Evolutionary conservation across 768 basidiomycete genomes (phyloP).

Genomic region (Pisolithus albus): DNA sequence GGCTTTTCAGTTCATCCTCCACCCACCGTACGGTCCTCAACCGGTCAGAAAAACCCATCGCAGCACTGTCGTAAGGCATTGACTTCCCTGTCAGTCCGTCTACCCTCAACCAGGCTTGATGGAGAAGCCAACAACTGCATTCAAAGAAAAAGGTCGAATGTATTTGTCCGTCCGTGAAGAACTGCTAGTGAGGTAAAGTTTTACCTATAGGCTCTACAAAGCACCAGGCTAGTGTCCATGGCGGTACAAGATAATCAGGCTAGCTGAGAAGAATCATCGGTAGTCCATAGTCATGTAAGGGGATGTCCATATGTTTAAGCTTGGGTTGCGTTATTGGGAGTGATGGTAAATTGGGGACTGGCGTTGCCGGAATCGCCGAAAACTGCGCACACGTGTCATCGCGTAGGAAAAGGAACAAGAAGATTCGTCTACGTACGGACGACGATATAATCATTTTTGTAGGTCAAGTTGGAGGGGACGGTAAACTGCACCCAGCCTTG

Average conservation of each 20-base stretch:
- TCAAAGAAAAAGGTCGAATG: too few species aligned
- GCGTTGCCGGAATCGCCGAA: slow-evolving; percentile 63
- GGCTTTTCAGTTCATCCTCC: too few species aligned
- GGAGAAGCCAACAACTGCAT: too few species aligned
- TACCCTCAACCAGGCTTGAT: too few species aligned
- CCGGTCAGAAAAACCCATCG: too few species aligned
- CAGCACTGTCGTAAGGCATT: too few species aligned
- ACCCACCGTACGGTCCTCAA: too few species aligned
- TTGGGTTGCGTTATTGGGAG: neutral
- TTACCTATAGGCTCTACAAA: neutral
- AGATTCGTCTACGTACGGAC: slow-evolving; percentile 42
- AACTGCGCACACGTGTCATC: slow-evolving; percentile 32
- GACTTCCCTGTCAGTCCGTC: too few species aligned
- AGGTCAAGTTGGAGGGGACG: slow-evolving; percentile 41
- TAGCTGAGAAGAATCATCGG: neutral
- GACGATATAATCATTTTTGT: slow-evolving; percentile 48
- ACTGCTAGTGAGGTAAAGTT: too few species aligned
- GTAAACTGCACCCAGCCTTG: slow-evolving; percentile 42
- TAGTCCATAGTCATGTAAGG: neutral
- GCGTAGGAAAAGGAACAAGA: neutral
- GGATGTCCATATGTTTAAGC: neutral
- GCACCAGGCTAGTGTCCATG: slow-evolving; percentile 2
- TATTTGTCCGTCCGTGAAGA: too few species aligned
- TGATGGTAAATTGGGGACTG: slow-evolving; percentile 55
- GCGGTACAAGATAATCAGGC: neutral